These are phyloP conservation scores for Coniella vitis DNA, from an alignment of 2,329 filamentous ascomycete genomes.

Conservation along the genomic window DNA sequence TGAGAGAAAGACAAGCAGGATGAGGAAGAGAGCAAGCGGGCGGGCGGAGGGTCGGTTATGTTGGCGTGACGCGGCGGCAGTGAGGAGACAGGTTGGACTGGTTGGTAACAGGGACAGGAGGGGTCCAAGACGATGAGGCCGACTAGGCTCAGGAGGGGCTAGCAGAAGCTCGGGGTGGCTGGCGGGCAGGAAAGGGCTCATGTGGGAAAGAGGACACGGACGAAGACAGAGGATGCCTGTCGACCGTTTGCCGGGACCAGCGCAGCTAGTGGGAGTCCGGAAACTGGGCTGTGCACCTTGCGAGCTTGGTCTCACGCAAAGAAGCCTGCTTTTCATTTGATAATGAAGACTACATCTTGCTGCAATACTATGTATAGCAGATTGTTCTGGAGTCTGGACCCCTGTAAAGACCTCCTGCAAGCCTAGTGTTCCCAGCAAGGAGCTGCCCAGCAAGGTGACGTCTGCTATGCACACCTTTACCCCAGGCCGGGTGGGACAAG, in stretches of 20 bases:
- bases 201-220: neutral
- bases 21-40: neutral
- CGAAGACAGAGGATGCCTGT: neutral
- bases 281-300: neutral
- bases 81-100: neutral
- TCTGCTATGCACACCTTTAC: neutral
- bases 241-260: neutral
- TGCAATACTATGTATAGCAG: neutral
- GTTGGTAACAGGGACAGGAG: neutral
- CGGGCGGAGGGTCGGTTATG: neutral
- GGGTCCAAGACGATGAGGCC: slow-evolving; percentile 1
- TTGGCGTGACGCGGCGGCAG: neutral
- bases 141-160: neutral
- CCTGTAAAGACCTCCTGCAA: neutral
- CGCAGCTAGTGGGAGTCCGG: neutral
- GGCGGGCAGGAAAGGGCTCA: slow-evolving; percentile 7
- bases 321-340: neutral
- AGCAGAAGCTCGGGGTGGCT: neutral
- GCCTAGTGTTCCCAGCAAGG: neutral
- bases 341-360: neutral
- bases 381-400: neutral
- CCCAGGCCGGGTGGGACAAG: neutral
- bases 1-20: neutral
- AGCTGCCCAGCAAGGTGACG: slow-evolving; percentile 1
- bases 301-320: too few species aligned